Evolutionary conservation across 371 early-diverging fungal species (phyloP).

Genomic region (Mycotypha africana): DNA sequence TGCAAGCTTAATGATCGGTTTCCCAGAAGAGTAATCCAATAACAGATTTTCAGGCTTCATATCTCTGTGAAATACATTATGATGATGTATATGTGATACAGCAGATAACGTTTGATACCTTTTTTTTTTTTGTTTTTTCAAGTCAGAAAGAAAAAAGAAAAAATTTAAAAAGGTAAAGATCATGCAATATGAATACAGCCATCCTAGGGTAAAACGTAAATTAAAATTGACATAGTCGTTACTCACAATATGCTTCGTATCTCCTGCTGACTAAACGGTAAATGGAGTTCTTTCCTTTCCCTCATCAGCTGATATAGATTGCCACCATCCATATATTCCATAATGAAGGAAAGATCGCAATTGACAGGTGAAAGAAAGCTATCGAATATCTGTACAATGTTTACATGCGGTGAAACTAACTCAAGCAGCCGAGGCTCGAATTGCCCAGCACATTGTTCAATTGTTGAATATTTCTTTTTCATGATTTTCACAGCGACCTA

Average conservation of each 20-base stretch:
- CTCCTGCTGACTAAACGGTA: constrained; percentile 22
- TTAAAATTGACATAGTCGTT: too few species aligned
- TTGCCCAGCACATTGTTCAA: constrained; percentile 74
- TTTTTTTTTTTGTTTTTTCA: too few species aligned
- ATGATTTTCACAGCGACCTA: constrained; percentile 95
- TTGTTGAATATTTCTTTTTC: constrained; percentile 83
- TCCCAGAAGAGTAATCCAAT: constrained; percentile 25
- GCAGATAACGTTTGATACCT: constrained; percentile 81
- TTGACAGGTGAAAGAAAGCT: constrained; percentile 74
- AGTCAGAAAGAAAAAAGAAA: not conserved
- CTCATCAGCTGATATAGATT: constrained; percentile 88
- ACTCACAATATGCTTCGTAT: constrained; percentile 30
- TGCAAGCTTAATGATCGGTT: constrained; percentile 75
- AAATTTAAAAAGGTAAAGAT: too few species aligned
- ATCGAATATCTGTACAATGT: constrained; percentile 81
- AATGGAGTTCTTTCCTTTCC: constrained; percentile 51
- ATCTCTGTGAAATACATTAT: constrained; percentile 91
- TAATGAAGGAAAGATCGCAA: constrained; percentile 79
- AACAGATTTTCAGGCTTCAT: constrained; percentile 91
- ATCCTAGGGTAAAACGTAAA: too few species aligned
- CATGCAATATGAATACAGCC: too few species aligned
- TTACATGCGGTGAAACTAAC: constrained; percentile 64
- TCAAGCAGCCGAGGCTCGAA: constrained; percentile 72
- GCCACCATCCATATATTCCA: constrained; percentile 89
- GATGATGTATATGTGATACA: constrained; percentile 85